Evolutionary conservation across 2,329 filamentous ascomycete species (phyloP).

Genomic region (Aspergillus chevalieri): DNA sequence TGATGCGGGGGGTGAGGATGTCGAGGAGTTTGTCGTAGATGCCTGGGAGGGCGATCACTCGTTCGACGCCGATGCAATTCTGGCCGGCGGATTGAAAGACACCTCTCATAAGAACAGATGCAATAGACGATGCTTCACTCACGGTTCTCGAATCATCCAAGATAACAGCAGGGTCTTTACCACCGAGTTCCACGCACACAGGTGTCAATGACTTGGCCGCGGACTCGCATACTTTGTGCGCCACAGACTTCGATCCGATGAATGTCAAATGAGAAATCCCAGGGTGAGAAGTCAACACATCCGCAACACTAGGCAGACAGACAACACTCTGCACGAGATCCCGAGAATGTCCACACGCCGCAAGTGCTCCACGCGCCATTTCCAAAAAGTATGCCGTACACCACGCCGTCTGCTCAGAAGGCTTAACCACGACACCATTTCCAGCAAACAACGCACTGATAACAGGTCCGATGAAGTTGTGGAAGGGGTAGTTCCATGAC

Average conservation of each 20-base stretch:
- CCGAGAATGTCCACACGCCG: conserved; percentile 74
- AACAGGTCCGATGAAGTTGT: conserved; percentile 87
- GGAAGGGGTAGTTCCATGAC: conserved; percentile 96
- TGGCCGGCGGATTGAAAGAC: conserved; percentile 94
- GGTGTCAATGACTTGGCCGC: conserved; percentile 83
- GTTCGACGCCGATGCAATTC: conserved; percentile 96
- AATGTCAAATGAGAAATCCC: conserved; percentile 87
- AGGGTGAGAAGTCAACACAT: conserved; percentile 76
- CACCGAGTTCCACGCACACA: conserved; percentile 83
- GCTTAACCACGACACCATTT: conserved; percentile 88
- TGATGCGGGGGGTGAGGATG: conserved; percentile 67
- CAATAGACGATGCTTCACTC: conserved; percentile 60
- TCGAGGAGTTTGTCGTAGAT: conserved; percentile 68
- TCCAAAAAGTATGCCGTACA: conserved; percentile 74
- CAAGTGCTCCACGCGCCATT: conserved; percentile 71
- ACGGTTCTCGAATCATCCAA: conserved; percentile 65
- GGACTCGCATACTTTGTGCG: conserved; percentile 78
- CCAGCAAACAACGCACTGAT: conserved; percentile 88
- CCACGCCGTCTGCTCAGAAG: conserved; percentile 94
- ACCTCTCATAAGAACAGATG: conserved; percentile 79
- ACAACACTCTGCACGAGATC: conserved; percentile 76
- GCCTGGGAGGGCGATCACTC: conserved; percentile 72
- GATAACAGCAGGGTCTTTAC: conserved; percentile 87
- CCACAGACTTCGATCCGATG: conserved; percentile 83
- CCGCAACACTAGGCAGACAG: conserved; percentile 80